A percentile compares a stretch with the other conserved stretches of the same genome.
Conservation (phyloP, 106 monocot genomes). For the Hemerocallis citrina region DNA sequence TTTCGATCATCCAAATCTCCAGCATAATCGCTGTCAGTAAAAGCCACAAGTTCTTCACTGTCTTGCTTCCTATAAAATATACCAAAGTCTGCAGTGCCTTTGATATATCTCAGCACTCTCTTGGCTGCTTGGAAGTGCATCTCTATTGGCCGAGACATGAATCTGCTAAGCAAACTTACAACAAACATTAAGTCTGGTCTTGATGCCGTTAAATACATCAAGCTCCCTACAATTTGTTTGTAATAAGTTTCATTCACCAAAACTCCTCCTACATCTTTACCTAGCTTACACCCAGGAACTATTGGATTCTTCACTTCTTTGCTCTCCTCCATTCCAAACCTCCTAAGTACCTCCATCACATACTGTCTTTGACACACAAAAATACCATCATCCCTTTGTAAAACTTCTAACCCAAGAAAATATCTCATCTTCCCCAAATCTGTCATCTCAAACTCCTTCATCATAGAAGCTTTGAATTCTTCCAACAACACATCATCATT, state of each 20-base stretch:
- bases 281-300: neutral
- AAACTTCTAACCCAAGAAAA: neutral
- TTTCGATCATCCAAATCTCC: constrained; percentile 4
- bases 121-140: neutral
- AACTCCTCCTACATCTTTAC: too few species aligned
- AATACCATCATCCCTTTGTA: neutral
- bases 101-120: constrained; percentile 9
- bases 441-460: neutral
- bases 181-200: constrained; percentile 14
- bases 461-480: neutral
- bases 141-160: neutral
- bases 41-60: neutral
- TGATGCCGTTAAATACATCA: constrained; percentile 18
- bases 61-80: constrained; percentile 5
- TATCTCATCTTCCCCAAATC: neutral
- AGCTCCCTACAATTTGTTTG: constrained; percentile 20
- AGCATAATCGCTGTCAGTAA: constrained; percentile 9
- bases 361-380: constrained; percentile 13
- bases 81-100: constrained; percentile 11
- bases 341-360: neutral
- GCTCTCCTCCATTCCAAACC: constrained; percentile 7
- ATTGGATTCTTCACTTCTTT: constrained; percentile 1
- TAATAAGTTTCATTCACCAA: constrained; percentile 4
- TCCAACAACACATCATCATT: constrained; percentile 9
- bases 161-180: neutral